A percentile compares a stretch with the other conserved stretches of the same genome.
Evolutionary conservation across 441 rosid genomes (phyloP).

Genomic region (Breynia disticha): DNA sequence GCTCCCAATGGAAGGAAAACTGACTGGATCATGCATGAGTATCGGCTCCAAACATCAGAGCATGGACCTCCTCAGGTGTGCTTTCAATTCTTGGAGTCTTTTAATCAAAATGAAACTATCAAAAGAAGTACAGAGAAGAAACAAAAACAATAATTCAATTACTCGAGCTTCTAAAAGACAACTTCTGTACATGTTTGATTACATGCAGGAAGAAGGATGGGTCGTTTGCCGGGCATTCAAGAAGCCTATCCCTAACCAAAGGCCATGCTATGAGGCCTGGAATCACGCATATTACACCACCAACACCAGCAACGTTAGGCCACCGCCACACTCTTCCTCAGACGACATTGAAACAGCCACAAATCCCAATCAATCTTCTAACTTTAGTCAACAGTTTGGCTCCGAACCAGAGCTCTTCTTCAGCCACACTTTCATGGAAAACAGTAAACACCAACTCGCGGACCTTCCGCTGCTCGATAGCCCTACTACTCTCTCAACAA

Average conservation of each 20-base stretch:
- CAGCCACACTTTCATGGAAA: conserved; percentile 19
- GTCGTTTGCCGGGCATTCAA: conserved; percentile 90
- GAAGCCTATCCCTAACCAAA: conserved; percentile 73
- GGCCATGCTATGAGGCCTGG: conserved; percentile 64
- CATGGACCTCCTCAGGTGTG: conserved; percentile 66
- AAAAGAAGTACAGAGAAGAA: too few species aligned
- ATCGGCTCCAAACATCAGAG: conserved; percentile 69
- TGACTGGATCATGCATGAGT: conserved; percentile 96
- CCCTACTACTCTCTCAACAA: conserved; percentile 40
- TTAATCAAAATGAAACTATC: too few species aligned
- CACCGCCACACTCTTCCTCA: conserved; percentile 18
- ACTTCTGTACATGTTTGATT: too few species aligned
- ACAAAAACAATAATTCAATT: too few species aligned
- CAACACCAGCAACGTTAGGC: conserved; percentile 18
- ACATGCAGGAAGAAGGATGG: conserved; percentile 92
- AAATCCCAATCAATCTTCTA: conserved; percentile 26
- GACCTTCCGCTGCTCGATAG: conserved; percentile 70
- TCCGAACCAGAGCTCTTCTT: conserved; percentile 16
- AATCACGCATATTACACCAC: conserved; percentile 33
- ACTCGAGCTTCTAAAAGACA: too few species aligned
- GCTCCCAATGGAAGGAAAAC: conserved; percentile 85
- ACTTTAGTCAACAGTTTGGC: conserved; percentile 17
- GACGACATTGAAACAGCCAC: too few species aligned
- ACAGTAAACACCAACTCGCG: conserved; percentile 8
- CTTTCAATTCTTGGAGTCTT: neutral